Evolutionary conservation across 441 rosid genomes (phyloP), one percentile per base, ranked within the genome.

Genomic region (Gossypium armourianum): DNA sequence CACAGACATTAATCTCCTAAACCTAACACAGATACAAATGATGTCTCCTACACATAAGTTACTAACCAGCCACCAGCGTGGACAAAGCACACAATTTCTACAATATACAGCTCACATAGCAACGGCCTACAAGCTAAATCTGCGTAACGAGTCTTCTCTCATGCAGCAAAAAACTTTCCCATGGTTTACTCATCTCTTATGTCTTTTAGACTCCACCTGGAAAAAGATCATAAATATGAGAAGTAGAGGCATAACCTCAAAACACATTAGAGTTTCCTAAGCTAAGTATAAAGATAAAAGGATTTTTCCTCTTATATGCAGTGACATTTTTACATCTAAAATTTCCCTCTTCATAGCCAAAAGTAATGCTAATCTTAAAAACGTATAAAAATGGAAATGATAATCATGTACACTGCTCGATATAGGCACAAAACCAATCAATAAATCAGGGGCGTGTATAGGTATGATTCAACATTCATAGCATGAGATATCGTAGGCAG

Each of bases 151-250:
- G 75, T 62, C 36, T 61, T 62, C 62, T 68, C 74, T 72, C 68
- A 47, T 68, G 74, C 78, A 66, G 43, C 75, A 24, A 60, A 21
- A 62, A 56, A 70, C 50, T 40, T 61, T 70, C 79, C 57, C 49
- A 20, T 40, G 50, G 55, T 40, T 50, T 1, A 66, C 72, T 85
- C 73, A 84, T 75, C 81, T 79, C 84, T 83, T 83, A 64, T 78
- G 80, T 4, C 90, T 80, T 80, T 86, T 86, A 62, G 80, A 17
- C 40, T 86, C 90, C 72, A 83, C 81, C 90, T 86, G 87, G 24
- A 70, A 75, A 53, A 26, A 62, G 53, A 59, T 52, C 56, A 26
- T n/a, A 32, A 15, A n/a, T 17, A 17, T 28, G 15, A 68, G 16
- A 32, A 32, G 4, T 9, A 68, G 71, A 32, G 43, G 43, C 43